Evolutionary conservation across 164 flowering plant species (phyloP).

Genomic region (Umbilicus rupestris): DNA sequence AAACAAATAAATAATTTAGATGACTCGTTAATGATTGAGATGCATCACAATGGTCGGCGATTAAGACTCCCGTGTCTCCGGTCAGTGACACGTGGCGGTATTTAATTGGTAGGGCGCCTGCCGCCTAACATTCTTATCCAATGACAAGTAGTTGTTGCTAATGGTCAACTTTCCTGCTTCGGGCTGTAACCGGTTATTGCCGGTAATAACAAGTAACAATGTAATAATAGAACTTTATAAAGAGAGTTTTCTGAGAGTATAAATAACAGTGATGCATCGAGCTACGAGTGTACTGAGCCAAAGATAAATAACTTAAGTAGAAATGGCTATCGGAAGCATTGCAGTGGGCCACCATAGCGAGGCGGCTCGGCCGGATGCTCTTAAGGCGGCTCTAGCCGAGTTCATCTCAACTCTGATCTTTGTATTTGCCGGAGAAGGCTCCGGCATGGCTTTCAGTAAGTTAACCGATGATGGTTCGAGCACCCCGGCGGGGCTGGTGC

Average conservation of each 20-base stretch:
- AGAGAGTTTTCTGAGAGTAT: not conserved
- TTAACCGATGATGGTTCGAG: constrained; percentile 24
- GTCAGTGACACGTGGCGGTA: not conserved
- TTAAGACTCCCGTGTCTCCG: not conserved
- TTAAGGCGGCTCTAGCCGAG: constrained; percentile 58
- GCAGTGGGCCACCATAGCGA: constrained; percentile 41
- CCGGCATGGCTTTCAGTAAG: constrained; percentile 67
- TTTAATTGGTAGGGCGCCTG: not conserved
- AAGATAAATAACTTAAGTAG: not conserved
- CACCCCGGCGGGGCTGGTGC: constrained; percentile 35
- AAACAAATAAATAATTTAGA: not conserved
- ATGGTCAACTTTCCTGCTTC: not conserved
- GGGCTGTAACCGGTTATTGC: not conserved
- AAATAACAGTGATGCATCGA: not conserved
- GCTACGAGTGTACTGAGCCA: constrained; percentile 2
- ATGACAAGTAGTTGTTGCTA: not conserved
- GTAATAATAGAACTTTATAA: not conserved
- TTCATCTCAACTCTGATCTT: constrained; percentile 52
- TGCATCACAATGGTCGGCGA: not conserved
- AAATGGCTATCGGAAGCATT: constrained; percentile 40
- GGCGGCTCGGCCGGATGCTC: constrained; percentile 28
- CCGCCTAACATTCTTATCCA: not conserved
- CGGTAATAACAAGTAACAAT: not conserved
- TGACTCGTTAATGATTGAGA: not conserved
- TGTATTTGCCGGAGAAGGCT: constrained; percentile 63